Percentiles rank a stretch among this genome's conserved stretches.
phyloP scores from a whole-genome alignment of 768 basidiomycete genomes.

The Tricholoma sp. region DNA sequence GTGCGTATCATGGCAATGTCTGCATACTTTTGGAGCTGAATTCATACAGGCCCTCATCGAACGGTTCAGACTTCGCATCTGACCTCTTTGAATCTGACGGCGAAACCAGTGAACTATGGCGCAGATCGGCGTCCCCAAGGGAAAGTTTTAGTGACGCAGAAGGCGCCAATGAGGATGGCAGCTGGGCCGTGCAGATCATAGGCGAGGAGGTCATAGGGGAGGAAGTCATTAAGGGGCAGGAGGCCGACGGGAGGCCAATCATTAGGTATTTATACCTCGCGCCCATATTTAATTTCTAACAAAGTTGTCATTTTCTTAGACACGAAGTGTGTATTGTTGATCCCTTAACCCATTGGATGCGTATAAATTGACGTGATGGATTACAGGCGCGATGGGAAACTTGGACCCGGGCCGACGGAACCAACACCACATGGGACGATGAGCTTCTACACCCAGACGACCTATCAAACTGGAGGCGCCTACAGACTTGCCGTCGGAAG shows the following conservation, averaged over 20 bases:
- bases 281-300: background rate
- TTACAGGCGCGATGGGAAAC: conserved; percentile 46
- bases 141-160: conserved; percentile 25
- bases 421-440: conserved; percentile 51
- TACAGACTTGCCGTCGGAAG: conserved; percentile 25
- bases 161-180: conserved; percentile 20
- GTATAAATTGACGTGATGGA: background rate
- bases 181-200: conserved; percentile 30
- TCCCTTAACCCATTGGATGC: background rate
- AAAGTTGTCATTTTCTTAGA: conserved; percentile 12
- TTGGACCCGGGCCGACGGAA: conserved; percentile 47
- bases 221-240: background rate
- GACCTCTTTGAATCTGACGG: background rate
- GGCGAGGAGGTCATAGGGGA: conserved; percentile 34
- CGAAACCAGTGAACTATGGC: conserved; percentile 6
- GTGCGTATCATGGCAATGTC: background rate
- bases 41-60: background rate
- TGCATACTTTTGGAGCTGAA: no score
- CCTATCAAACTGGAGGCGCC: conserved; percentile 25
- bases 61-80: background rate
- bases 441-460: conserved; percentile 13
- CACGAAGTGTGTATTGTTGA: conserved; percentile 22
- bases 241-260: no score
- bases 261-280: conserved; percentile 21
- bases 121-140: conserved; percentile 17